Base-by-base conservation (phyloP, 106 monocot genomes). In the Posidonia australis region DNA sequence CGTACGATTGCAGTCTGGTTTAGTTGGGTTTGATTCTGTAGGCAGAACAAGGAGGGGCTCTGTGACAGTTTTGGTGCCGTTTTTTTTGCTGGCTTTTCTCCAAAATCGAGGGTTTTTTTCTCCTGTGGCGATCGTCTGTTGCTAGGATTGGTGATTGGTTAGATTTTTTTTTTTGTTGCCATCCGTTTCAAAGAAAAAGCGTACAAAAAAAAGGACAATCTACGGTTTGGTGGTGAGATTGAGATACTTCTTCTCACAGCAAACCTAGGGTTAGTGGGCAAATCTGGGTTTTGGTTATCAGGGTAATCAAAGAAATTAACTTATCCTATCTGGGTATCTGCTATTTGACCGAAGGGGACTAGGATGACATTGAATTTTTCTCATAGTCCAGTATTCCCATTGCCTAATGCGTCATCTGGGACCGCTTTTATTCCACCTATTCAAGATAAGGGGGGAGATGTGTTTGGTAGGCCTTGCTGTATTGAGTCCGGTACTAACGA, bases 11-110 rank as follows among this genome's bases (percentile, higher is more conserved):
- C 7, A 53, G 19, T 53, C 10, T 19, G 19, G n/a, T n/a, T n/a
- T n/a, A n/a, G 23, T 10, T 53, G 53, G 22, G 2, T 53, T 18
- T 21, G 22, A 24, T 58, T 28, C 14, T 29, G 30, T 29, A 30
- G 29, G 58, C 9, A 44, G 61, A 61, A 57, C 20, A 61, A 61
- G 30, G 61, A 21, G 60, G 19, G 61, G 32, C 61, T 61, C 61
- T 43, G 61, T 61, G 61, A 61, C 32, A 22, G 42, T 61, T 61
- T 61, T 36, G 59, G 28, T 16, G 31, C 59, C 32, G n/a, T 6
- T 59, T 31, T 36, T 61, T 61, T 61, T 61, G 17, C 41, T 42
- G 42, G 61, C 21, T 43, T 61, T 61, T n/a, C 30, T 36, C 43
- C 61, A 36, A 61, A 61, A 61, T 42, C 43, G 29, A 29, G 30